These are phyloP conservation scores for Alternaria sp. DNA, from an alignment of 2,329 filamentous ascomycete species.

Conservation along the genomic window DNA sequence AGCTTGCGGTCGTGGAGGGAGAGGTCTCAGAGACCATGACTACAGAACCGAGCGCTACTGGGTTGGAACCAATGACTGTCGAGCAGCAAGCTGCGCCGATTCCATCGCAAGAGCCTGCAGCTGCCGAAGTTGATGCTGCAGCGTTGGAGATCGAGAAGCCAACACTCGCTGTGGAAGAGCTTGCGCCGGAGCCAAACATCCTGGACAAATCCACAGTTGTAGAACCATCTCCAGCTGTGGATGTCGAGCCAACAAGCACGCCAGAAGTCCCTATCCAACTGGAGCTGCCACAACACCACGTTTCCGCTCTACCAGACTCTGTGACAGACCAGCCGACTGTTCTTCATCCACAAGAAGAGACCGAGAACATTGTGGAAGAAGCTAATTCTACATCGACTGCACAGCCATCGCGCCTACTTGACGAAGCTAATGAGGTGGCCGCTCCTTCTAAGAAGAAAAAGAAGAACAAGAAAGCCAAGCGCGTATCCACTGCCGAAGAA, in stretches of 20 bases:
- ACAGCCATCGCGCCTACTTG: not conserved
- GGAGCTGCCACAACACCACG: not conserved
- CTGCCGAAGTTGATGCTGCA: slow-evolving; percentile 9
- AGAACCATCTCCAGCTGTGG: not conserved
- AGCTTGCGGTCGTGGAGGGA: slow-evolving; percentile 18
- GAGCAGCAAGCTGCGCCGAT: slow-evolving; percentile 3
- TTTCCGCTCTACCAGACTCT: not conserved
- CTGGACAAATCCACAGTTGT: not conserved
- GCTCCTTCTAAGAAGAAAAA: slow-evolving; percentile 34
- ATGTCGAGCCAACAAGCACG: not conserved
- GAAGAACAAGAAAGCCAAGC: slow-evolving; percentile 36
- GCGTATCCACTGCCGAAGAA: slow-evolving; percentile 24
- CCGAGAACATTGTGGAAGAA: not conserved
- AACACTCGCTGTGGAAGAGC: slow-evolving; percentile 19
- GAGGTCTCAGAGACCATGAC: slow-evolving; percentile 1
- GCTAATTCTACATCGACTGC: not conserved
- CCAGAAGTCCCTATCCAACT: not conserved
- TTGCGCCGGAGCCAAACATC: slow-evolving; percentile 8
- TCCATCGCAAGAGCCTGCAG: slow-evolving; percentile 7
- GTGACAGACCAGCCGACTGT: not conserved
- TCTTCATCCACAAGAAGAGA: not conserved
- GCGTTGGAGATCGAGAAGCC: slow-evolving; percentile 27
- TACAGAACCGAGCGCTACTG: not conserved
- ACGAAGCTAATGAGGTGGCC: slow-evolving; percentile 13
- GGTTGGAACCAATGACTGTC: not conserved